phyloP scores from a whole-genome alignment of 495 filamentous ascomycete genomes.

The Neurospora intermedia region DNA sequence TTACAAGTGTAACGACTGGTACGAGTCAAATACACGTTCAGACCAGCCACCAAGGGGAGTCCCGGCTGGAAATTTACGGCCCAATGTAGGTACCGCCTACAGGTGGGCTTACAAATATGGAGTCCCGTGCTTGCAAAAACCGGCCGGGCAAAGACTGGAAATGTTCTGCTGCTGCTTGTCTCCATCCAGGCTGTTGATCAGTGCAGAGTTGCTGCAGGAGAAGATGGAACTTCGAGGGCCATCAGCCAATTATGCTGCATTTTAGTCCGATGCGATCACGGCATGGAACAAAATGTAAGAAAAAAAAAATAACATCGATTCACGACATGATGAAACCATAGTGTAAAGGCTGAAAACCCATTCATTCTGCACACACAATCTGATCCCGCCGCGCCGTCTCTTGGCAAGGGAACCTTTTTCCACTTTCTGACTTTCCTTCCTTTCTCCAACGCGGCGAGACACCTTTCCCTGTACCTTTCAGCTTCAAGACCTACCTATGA shows the following conservation, averaged over 20 bases:
- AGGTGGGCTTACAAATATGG: neutral
- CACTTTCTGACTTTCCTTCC: neutral
- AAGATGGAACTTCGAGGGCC: neutral
- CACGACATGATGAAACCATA: neutral
- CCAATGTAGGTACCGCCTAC: neutral
- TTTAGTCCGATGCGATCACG: neutral
- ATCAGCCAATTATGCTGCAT: neutral
- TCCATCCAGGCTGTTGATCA: neutral
- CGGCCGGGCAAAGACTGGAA: neutral
- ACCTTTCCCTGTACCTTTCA: neutral
- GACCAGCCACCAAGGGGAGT: neutral
- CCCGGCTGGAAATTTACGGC: neutral
- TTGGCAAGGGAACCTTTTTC: neutral
- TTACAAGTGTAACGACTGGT: neutral
- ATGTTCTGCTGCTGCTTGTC: neutral
- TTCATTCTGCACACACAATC: neutral
- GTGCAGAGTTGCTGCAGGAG: neutral
- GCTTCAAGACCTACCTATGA: neutral
- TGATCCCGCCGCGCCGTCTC: neutral
- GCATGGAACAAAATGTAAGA: neutral
- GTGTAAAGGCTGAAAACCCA: neutral
- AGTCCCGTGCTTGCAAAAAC: neutral
- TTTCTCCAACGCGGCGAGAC: neutral
- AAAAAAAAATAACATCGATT: neutral
- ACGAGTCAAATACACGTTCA: neutral